Conservation (phyloP, 805 yeast genomes). For the Kazachstania bromeliacearum region DNA sequence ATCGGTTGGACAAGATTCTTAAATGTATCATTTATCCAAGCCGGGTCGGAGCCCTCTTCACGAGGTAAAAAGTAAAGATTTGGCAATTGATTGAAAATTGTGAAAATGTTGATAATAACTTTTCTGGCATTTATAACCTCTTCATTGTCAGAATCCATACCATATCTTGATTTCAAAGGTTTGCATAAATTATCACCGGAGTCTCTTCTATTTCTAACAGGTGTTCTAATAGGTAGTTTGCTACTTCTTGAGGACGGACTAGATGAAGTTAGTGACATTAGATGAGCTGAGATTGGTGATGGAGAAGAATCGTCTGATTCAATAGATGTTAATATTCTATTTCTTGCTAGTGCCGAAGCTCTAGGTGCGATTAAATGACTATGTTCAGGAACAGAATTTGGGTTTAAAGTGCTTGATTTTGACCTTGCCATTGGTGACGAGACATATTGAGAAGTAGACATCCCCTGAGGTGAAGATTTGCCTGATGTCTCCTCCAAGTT, state of each 20-base stretch:
- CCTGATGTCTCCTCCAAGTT: constrained; percentile 1
- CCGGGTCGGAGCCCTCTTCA: constrained; percentile 9
- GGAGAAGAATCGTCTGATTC: constrained; percentile 4
- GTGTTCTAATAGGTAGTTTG: constrained; percentile 3
- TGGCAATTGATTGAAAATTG: constrained; percentile 23
- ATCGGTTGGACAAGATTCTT: constrained; percentile 31
- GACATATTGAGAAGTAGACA: constrained; percentile 1
- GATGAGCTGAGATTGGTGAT: constrained; percentile 7
- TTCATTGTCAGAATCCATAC: neutral
- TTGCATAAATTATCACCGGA: neutral
- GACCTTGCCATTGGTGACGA: constrained; percentile 8
- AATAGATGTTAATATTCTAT: constrained; percentile 2
- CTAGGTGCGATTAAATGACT: constrained; percentile 6
- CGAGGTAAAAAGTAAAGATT: constrained; percentile 21
- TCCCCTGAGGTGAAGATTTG: constrained; percentile 4
- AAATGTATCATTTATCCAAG: constrained; percentile 20
- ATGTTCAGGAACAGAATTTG: neutral
- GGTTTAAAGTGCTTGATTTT: constrained; percentile 2
- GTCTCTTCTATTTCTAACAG: neutral
- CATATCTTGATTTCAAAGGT: neutral
- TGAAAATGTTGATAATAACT: constrained; percentile 24
- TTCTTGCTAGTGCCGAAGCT: constrained; percentile 2
- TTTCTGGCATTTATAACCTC: constrained; percentile 17
- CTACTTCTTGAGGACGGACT: constrained; percentile 10
- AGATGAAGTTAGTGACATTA: constrained; percentile 9